Evolutionary conservation across 73 alveolate genomes (phyloP).

Genomic region (Paramecium biaurelia): DNA sequence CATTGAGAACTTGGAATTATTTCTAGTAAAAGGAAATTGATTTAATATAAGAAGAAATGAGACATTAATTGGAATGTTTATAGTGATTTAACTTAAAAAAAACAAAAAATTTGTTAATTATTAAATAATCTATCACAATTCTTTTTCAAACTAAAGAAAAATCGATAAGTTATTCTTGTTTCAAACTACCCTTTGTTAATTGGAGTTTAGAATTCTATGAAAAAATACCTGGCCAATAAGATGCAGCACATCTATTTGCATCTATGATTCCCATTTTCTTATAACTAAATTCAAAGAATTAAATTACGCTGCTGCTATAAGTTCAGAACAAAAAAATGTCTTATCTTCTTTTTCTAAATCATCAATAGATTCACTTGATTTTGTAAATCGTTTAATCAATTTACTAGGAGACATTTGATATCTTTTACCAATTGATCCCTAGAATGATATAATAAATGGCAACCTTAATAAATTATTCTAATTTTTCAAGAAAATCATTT

Average conservation of each 20-base stretch:
- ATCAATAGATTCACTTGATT: constrained; percentile 22
- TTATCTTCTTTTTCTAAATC: constrained; percentile 39
- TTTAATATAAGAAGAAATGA: not conserved
- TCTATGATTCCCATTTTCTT: constrained; percentile 59
- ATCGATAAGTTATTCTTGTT: not conserved
- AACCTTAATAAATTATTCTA: constrained; percentile 66
- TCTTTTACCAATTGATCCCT: constrained; percentile 53
- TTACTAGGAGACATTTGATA: constrained; percentile 57
- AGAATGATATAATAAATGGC: not conserved
- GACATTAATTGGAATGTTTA: constrained; percentile 5
- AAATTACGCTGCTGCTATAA: constrained; percentile 62
- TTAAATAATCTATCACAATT: not conserved
- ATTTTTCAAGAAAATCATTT: constrained; percentile 32
- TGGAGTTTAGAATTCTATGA: not conserved
- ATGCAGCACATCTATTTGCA: constrained; percentile 16
- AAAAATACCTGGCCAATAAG: constrained; percentile 65
- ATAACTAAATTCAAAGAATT: not conserved
- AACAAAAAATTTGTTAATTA: not conserved
- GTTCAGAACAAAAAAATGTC: constrained; percentile 65
- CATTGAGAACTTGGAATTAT: constrained; percentile 44
- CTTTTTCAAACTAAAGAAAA: constrained; percentile 4
- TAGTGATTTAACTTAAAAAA: not conserved
- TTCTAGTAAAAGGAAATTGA: not conserved
- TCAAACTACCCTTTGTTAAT: not conserved
- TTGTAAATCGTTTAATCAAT: constrained; percentile 57